These are phyloP conservation scores for Phytophthora fragariae DNA, from an alignment of 352 stramenopile species.

Conservation along the genomic window DNA sequence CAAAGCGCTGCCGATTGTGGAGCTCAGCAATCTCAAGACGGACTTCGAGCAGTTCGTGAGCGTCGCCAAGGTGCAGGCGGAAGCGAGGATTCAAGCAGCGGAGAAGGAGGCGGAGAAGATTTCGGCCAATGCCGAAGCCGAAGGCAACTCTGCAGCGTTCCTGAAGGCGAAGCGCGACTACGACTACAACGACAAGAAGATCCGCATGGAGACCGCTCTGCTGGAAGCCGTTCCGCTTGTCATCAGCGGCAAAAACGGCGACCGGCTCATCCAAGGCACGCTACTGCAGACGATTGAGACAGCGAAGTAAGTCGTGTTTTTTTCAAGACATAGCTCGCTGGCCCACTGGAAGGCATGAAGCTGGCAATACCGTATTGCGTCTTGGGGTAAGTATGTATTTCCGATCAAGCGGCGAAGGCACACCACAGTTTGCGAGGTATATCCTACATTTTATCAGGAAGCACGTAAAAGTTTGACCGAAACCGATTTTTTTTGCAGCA, in stretches of 20 bases:
- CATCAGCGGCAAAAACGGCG: conserved; percentile 86
- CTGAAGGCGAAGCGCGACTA: conserved; percentile 83
- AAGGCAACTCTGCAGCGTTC: conserved; percentile 62
- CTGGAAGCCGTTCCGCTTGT: conserved; percentile 71
- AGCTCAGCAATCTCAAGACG: conserved; percentile 62
- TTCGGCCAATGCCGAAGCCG: conserved; percentile 59
- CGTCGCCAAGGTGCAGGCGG: conserved; percentile 66
- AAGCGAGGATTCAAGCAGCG: conserved; percentile 74
- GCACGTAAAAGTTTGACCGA: not conserved
- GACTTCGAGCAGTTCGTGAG: conserved; percentile 77
- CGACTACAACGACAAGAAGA: conserved; percentile 82
- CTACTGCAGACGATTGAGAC: conserved; percentile 27
- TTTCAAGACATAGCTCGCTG: conserved; percentile 8
- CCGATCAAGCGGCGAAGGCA: not conserved
- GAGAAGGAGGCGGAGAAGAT: conserved; percentile 67
- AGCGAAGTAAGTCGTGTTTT: conserved; percentile 21
- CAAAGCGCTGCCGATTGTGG: conserved; percentile 66
- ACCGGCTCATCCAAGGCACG: conserved; percentile 71
- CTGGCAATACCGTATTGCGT: not conserved
- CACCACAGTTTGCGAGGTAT: not conserved
- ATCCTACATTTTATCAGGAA: conserved; percentile 1
- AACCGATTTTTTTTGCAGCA: too few relatives aligned
- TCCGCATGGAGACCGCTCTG: conserved; percentile 65
- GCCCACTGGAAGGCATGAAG: conserved; percentile 20
- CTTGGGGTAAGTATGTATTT: not conserved